Percentiles rank a stretch among this genome's conserved stretches.
Evolutionary conservation across 495 filamentous ascomycete species (phyloP).

Genomic region (Penicillium desertorum): DNA sequence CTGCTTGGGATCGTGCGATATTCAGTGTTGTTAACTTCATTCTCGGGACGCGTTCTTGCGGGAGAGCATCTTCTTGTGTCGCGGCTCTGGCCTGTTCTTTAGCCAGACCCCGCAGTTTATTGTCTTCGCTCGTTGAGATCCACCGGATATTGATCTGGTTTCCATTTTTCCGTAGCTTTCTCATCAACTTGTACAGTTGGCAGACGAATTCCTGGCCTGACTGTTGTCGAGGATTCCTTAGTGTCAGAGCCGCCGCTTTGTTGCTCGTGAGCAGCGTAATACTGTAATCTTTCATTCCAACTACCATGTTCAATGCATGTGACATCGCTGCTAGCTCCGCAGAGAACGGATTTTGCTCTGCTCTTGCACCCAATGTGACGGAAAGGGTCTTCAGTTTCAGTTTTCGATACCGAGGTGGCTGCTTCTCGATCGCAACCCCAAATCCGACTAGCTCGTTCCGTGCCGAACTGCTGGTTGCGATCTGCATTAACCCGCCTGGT

Average conservation of each 20-base stretch:
- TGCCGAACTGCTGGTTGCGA: slow-evolving; percentile 2
- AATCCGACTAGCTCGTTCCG: slow-evolving; percentile 11
- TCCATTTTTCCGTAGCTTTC: too few relatives aligned
- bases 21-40: too few relatives aligned
- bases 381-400: not conserved
- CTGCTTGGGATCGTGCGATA: too few relatives aligned
- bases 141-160: too few relatives aligned
- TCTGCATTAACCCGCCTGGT: not conserved
- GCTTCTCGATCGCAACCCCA: slow-evolving; percentile 1
- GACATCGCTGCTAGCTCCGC: not conserved
- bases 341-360: slow-evolving; percentile 1
- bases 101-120: too few relatives aligned
- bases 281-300: not conserved
- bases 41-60: too few relatives aligned
- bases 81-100: too few relatives aligned
- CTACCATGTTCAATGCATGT: not conserved
- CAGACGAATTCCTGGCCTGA: not conserved
- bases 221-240: not conserved
- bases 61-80: too few relatives aligned
- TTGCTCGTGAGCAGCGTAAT: slow-evolving; percentile 3
- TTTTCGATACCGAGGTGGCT: slow-evolving; percentile 5
- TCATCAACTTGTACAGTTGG: slow-evolving; percentile 21
- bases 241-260: not conserved
- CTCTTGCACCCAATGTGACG: not conserved
- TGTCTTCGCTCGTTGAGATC: too few relatives aligned